Evolutionary conservation across 2,329 filamentous ascomycete species (phyloP).

Genomic region (Talaromyces funiculosus): DNA sequence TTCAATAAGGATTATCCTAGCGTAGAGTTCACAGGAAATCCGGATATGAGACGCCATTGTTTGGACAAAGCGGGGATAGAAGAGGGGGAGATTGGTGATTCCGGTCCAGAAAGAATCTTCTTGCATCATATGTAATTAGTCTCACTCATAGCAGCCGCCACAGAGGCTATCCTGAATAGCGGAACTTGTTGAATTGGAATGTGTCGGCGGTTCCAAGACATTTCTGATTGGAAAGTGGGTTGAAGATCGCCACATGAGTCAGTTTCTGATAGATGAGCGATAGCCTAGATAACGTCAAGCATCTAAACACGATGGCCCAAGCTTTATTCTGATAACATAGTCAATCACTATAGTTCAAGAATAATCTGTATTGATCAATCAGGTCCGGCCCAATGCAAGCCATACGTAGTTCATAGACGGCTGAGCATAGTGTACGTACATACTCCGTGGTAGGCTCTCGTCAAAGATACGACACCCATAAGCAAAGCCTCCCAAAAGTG

Average conservation of each 20-base stretch:
- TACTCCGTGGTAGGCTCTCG: background rate
- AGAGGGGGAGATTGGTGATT: background rate
- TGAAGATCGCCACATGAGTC: constrained; percentile 3
- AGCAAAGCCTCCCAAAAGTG: background rate
- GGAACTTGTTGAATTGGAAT: background rate
- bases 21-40: background rate
- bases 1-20: background rate
- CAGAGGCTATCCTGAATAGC: background rate
- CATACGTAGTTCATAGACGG: background rate
- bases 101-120: background rate
- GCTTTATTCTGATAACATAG: background rate
- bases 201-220: background rate
- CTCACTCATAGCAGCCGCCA: background rate
- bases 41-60: background rate
- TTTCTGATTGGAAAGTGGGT: background rate
- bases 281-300: background rate
- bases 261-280: background rate
- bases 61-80: constrained; percentile 4
- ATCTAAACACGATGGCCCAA: background rate
- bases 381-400: background rate
- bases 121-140: background rate
- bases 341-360: background rate
- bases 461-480: background rate
- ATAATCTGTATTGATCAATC: background rate
- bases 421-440: background rate